Base-by-base conservation (phyloP, 2,329 filamentous ascomycete genomes). In the Diaporthe aspalathi region DNA sequence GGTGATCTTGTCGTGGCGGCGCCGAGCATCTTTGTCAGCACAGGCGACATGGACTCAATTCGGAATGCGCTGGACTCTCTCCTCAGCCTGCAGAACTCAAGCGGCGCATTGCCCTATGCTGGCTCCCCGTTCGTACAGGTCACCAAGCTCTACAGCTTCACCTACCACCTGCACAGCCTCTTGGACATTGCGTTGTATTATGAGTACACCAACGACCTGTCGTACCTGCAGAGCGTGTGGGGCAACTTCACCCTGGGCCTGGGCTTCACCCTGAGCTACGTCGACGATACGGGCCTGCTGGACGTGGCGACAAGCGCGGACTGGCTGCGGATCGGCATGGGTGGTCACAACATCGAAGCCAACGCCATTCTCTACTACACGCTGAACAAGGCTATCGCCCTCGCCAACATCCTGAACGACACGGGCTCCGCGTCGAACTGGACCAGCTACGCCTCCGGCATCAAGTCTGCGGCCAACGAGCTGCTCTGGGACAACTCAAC, bases 1-100 rank as follows among this genome's bases (percentile, higher is more conserved):
- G 89, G 89, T 1, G 89, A 91, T 75, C 88, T 91, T 81, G 83
- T 84, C 3, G 87, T 90, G 72, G 85, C 87, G 3, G 81, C 88
- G 0, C 87, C 88, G 2, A 84, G 81, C 38, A 83, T 88, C 14
- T 84, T 87, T 7, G 84, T 89, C 3, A 87, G 85, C 11, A 89
- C 87, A 0, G 84, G 85, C 32, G 87, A 89, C 74, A 79, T 88
- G 62, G 80, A 84, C 22, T 83, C 83, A 45, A 81, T 88, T 5
- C 81, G 83, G 17, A 87, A 87, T 72, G 85, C 85, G 0, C 73
- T 90, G 3, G 82, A 85, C 68, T 81, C 82, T 0, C 80, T 87
- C 69, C 87, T 87, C 66, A 81, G 81, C 1, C 72, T 83, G 6
- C 85, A 88, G 72, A 81, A 79, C 20, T 47, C 45, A 1, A 68